Evolutionary conservation across 176 grass and related monocot species (phyloP), one percentile per base, ranked within the genome.

Genomic region (Raddia guianensis): DNA sequence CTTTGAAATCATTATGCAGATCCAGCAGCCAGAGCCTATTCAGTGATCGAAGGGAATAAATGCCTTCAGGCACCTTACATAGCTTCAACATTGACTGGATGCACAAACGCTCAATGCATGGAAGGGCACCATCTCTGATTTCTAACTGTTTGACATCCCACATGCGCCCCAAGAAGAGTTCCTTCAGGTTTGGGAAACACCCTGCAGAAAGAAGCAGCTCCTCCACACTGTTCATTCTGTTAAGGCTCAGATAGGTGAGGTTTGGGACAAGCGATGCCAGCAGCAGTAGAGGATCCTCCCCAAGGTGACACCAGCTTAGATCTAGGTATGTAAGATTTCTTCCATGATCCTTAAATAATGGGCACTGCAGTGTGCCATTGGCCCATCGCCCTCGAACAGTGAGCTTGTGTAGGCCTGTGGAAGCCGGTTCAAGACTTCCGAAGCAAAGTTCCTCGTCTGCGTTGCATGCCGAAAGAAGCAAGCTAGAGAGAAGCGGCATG

Each of bases 311-410:
- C 72, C 81, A 58, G 50, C 81, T 83, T 48, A 83, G 16, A 48
- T 71, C 61, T 67, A 83, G 20, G 8, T 75, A 83, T 9, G 35
- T 67, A 0, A 83, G 61, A 75, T 74, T 54, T 46, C 1, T 54
- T 2, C 80, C 80, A 2, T 63, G 32, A 8, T 74, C 19, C 7
- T 0, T 16, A 12, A 83, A 83, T 74, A 83, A 65, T 0, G 80
- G 70, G 59, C 59, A 74, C 1, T 66, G 0, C 16, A 74, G 5
- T 66, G 70, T 83, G 0, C 52, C 44, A 2, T 27, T 37, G 6
- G 80, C 70, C 70, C 80, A 82, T 0, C 12, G 10, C n/a, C 80
- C 80, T 73, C 80, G 63, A 12, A 82, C 63, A 74, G 74, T 82
- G 32, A 74, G 19, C 48, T 32, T 73, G 59, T 74, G 35, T 8